Evolutionary conservation across 1,284 basidiomycete species (phyloP).

Genomic region (Vanrija pseudolonga): DNA sequence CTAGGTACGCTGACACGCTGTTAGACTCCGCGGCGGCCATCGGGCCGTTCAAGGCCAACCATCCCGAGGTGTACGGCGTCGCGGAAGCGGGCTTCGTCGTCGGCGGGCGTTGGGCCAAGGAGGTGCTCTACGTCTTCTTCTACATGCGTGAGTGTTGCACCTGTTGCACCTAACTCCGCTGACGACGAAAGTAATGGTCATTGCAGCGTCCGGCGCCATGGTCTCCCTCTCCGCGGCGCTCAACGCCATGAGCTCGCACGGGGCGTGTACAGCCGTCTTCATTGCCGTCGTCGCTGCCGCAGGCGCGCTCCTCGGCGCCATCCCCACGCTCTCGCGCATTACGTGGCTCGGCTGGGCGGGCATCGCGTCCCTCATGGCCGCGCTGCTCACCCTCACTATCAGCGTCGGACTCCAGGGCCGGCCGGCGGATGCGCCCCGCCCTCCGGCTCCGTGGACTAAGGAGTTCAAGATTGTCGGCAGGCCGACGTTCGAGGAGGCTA

Average conservation of each 20-base stretch:
- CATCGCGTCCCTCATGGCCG: conserved; percentile 23
- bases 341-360: conserved; percentile 42
- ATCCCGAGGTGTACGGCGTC: conserved; percentile 23
- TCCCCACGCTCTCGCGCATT: conserved; percentile 34
- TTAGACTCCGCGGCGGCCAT: conserved; percentile 23
- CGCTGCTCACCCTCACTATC: conserved; percentile 39
- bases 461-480: conserved; percentile 29
- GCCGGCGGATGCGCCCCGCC: conserved; percentile 41
- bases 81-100: too few species aligned
- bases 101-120: too few species aligned
- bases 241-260: conserved; percentile 36
- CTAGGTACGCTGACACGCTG: too few species aligned
- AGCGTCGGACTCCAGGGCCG: conserved; percentile 41
- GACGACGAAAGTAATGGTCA: too few species aligned
- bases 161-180: too few species aligned
- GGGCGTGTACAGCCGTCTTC: conserved; percentile 37
- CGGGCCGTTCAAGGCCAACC: conserved; percentile 21
- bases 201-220: too few species aligned
- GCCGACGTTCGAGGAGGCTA: conserved; percentile 29
- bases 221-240: conserved; percentile 30
- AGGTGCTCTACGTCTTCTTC: too few species aligned
- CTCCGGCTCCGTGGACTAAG: conserved; percentile 29
- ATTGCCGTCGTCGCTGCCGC: conserved; percentile 27
- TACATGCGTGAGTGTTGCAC: too few species aligned
- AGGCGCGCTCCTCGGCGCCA: conserved; percentile 29